Conservation (phyloP, 345 rosid genomes). For the Chamaenerion angustifolium region DNA sequence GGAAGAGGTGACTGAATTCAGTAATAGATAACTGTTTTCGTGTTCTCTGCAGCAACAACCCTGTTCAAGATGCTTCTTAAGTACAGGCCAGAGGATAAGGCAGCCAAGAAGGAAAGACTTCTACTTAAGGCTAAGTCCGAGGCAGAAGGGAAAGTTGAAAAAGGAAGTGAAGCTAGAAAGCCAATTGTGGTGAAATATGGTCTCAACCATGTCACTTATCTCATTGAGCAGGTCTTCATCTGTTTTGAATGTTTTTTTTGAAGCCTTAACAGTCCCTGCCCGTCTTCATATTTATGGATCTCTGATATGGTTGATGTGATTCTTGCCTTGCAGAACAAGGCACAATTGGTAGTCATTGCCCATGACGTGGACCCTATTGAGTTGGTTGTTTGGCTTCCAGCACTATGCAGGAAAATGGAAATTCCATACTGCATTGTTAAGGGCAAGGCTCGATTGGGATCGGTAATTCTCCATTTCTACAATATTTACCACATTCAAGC, state of each 20-base stretch:
- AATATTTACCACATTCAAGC: no score
- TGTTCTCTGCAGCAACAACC: conserved; percentile 29
- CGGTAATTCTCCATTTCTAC: conserved; percentile 11
- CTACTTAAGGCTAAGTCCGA: conserved; percentile 46
- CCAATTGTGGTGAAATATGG: conserved; percentile 67
- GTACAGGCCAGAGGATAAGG: conserved; percentile 60
- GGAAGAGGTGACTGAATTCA: no score
- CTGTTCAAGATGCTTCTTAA: conserved; percentile 58
- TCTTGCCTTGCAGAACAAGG: conserved; percentile 40
- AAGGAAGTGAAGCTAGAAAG: conserved; percentile 31
- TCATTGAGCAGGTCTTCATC: conserved; percentile 44
- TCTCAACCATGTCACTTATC: conserved; percentile 62
- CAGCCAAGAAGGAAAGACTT: conserved; percentile 48
- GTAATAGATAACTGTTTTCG: neutral
- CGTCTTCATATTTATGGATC: no score
- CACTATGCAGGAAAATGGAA: conserved; percentile 48
- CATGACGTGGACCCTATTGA: conserved; percentile 54
- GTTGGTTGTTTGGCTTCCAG: conserved; percentile 53
- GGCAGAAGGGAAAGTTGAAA: conserved; percentile 41
- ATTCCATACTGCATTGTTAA: conserved; percentile 45
- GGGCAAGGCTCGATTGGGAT: conserved; percentile 44
- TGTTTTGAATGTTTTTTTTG: neutral
- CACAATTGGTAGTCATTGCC: conserved; percentile 45
- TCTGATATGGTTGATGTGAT: no score
- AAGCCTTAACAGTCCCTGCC: neutral